These are phyloP conservation scores for Moesziomyces sp. DNA, from an alignment of 1,284 basidiomycete genomes.

Conservation along the genomic window DNA sequence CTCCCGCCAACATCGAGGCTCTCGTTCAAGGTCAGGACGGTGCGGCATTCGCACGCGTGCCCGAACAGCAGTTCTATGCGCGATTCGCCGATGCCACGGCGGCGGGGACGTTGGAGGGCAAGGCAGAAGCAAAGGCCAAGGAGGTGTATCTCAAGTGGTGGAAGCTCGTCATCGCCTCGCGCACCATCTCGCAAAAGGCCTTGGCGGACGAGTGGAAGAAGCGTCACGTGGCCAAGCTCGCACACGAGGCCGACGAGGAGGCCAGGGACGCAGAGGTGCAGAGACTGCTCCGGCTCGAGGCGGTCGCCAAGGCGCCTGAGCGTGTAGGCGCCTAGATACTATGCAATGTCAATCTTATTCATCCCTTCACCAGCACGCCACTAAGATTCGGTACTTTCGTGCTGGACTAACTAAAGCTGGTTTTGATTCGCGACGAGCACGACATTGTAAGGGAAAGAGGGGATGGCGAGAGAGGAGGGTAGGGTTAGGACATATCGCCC, in stretches of 20 bases:
- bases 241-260: constrained; percentile 9
- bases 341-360: not conserved
- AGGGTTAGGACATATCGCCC: constrained; percentile 10
- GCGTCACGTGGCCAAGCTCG: constrained; percentile 12
- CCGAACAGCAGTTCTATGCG: constrained; percentile 15
- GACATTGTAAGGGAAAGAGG: too few relatives aligned
- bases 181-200: constrained; percentile 29
- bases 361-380: too few relatives aligned
- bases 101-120: not conserved
- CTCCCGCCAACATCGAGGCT: not conserved
- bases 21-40: constrained; percentile 18
- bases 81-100: not conserved
- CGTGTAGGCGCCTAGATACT: not conserved
- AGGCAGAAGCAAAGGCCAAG: constrained; percentile 4
- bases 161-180: constrained; percentile 25
- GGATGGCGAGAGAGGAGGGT: too few relatives aligned
- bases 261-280: constrained; percentile 17
- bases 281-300: constrained; percentile 6
- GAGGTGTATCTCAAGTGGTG: constrained; percentile 39
- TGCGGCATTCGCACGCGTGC: constrained; percentile 5
- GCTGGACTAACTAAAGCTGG: too few relatives aligned
- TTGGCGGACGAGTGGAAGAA: constrained; percentile 25
- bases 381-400: too few relatives aligned
- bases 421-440: too few relatives aligned
- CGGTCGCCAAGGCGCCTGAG: constrained; percentile 7